phyloP scores from a whole-genome alignment of 768 basidiomycete species.

The Amanita pseudoporphyria region DNA sequence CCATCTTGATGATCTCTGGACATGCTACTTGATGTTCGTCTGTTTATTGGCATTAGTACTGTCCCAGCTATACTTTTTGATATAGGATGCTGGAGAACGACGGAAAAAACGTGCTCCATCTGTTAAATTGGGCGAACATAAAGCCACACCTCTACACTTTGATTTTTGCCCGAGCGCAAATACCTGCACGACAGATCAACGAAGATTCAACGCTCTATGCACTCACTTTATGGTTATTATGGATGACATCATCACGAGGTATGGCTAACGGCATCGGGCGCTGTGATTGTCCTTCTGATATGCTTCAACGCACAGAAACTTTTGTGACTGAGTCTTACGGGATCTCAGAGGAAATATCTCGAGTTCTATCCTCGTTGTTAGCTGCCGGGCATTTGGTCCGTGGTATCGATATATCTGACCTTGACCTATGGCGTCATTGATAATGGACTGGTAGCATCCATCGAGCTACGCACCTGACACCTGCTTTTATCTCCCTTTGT shows the following conservation, averaged over 20 bases:
- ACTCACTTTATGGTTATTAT: constrained; percentile 34
- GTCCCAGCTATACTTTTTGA: not conserved
- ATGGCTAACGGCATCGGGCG: constrained; percentile 8
- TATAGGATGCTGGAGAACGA: constrained; percentile 38
- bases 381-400: constrained; percentile 32
- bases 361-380: constrained; percentile 28
- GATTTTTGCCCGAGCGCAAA: constrained; percentile 11
- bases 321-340: constrained; percentile 20
- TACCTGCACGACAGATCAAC: not conserved
- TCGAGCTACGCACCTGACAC: constrained; percentile 33
- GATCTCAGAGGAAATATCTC: constrained; percentile 19
- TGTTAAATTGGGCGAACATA: constrained; percentile 31
- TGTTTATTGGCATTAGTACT: not conserved
- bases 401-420: constrained; percentile 1
- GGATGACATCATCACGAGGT: constrained; percentile 35
- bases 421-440: constrained; percentile 6
- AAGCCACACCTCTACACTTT: constrained; percentile 16
- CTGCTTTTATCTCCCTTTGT: constrained; percentile 32
- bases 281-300: not conserved
- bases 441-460: constrained; percentile 24
- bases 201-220: constrained; percentile 26
- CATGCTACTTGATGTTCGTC: constrained; percentile 37
- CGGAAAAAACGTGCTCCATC: constrained; percentile 33
- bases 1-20: constrained; percentile 39
- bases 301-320: too few relatives aligned